phyloP scores from a whole-genome alignment of 2,329 filamentous ascomycete genomes.

The Penicillium verrucosum region DNA sequence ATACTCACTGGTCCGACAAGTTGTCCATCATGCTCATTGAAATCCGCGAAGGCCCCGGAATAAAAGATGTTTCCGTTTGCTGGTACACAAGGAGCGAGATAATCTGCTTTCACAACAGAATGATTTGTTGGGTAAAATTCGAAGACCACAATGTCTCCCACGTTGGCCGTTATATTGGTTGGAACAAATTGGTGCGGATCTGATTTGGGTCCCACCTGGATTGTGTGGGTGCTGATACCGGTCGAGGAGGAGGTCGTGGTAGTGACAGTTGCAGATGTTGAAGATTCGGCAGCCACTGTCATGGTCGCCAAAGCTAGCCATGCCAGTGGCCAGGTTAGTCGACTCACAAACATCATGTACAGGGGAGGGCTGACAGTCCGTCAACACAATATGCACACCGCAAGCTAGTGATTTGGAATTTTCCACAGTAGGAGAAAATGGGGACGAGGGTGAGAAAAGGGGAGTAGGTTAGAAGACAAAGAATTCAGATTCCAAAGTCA shows the following conservation, averaged over 20 bases:
- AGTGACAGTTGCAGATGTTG: neutral
- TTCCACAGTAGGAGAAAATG: neutral
- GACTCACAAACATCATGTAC: slow-evolving; percentile 6
- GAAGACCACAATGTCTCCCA: slow-evolving; percentile 48
- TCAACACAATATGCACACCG: neutral
- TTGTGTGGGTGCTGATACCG: slow-evolving; percentile 28
- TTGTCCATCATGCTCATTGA: slow-evolving; percentile 46
- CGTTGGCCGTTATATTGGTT: slow-evolving; percentile 26
- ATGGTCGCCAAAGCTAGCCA: slow-evolving; percentile 4
- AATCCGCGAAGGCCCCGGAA: slow-evolving; percentile 44
- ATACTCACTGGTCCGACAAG: slow-evolving; percentile 32
- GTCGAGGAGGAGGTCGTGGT: slow-evolving; percentile 17
- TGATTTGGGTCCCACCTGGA: slow-evolving; percentile 34
- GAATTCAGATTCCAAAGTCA: neutral
- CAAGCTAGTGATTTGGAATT: neutral
- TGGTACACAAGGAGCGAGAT: slow-evolving; percentile 60
- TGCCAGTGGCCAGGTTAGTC: slow-evolving; percentile 1
- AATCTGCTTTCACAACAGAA: slow-evolving; percentile 61
- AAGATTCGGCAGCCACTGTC: neutral
- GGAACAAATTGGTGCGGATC: slow-evolving; percentile 35
- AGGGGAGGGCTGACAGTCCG: neutral
- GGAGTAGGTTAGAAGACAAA: neutral
- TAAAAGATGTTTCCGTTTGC: slow-evolving; percentile 35
- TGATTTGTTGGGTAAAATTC: slow-evolving; percentile 63
- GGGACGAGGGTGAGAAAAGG: neutral